Conservation (phyloP, 108 stramenopile species). For the Mayamaea pseudoterrestris region DNA sequence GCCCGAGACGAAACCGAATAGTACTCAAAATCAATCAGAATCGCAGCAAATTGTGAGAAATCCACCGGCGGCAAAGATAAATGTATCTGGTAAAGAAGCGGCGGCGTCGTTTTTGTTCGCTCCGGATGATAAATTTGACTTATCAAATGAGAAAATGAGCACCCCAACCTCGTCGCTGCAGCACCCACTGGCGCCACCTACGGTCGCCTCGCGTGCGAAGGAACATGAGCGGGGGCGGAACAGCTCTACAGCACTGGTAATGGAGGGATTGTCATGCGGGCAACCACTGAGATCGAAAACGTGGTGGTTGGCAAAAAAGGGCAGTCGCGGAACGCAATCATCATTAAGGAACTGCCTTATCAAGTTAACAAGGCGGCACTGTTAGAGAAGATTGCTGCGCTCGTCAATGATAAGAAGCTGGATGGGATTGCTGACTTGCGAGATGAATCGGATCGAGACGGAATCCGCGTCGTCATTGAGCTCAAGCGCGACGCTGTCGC, state of each 20-base stretch:
- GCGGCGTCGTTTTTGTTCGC: no score
- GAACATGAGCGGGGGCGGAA: slow-evolving; percentile 53
- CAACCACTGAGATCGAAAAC: slow-evolving; percentile 77
- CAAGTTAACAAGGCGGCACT: slow-evolving; percentile 92
- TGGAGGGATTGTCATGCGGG: slow-evolving; percentile 80
- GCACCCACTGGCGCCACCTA: no score
- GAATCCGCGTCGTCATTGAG: slow-evolving; percentile 95
- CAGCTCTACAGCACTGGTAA: slow-evolving; percentile 82
- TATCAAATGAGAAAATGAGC: no score
- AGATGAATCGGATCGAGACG: slow-evolving; percentile 92
- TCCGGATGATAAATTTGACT: no score
- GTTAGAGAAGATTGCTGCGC: slow-evolving; percentile 86
- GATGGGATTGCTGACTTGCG: slow-evolving; percentile 80
- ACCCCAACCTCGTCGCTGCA: no score
- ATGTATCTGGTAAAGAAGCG: no score
- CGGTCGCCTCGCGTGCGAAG: no score
- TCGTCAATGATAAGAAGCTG: slow-evolving; percentile 93
- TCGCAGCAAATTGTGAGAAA: no score
- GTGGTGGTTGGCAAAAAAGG: slow-evolving; percentile 24
- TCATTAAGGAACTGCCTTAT: slow-evolving; percentile 92
- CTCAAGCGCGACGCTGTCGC: slow-evolving; percentile 91
- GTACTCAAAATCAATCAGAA: no score
- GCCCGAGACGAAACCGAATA: no score
- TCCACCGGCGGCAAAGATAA: no score
- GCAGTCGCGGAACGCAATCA: slow-evolving; percentile 75